A percentile compares a stretch with the other conserved stretches of the same genome.
phyloP scores from a whole-genome alignment of 495 filamentous ascomycete species.

The Talaromyces wortmannii region DNA sequence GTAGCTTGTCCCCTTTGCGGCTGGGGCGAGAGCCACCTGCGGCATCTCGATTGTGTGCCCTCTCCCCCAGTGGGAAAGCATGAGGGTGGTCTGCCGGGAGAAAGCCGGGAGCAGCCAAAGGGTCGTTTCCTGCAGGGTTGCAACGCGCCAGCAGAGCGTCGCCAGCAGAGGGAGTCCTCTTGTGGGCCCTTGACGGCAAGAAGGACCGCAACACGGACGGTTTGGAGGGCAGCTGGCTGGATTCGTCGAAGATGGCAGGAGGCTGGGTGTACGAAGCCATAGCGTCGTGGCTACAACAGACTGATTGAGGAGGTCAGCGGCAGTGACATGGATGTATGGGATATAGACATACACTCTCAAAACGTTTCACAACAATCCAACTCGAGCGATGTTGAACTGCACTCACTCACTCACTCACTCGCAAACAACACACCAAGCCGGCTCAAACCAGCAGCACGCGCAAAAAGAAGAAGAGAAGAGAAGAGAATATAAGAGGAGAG shows the following conservation, averaged over 20 bases:
- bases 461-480: constrained; percentile 12
- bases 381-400: too few species aligned
- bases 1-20: constrained; percentile 26
- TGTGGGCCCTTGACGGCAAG: constrained; percentile 33
- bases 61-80: constrained; percentile 25
- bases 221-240: constrained; percentile 26
- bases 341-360: constrained; percentile 4
- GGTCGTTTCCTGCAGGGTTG: constrained; percentile 8
- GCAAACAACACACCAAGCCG: background rate
- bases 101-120: constrained; percentile 11
- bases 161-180: constrained; percentile 33
- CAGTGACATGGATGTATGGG: too few species aligned
- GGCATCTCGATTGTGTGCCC: constrained; percentile 30
- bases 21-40: constrained; percentile 17
- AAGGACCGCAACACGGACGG: constrained; percentile 39
- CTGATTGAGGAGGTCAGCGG: background rate
- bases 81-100: constrained; percentile 21
- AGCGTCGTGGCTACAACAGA: constrained; percentile 19
- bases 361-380: too few species aligned
- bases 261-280: constrained; percentile 29
- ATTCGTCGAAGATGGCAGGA: constrained; percentile 41
- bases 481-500: constrained; percentile 14
- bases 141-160: constrained; percentile 13
- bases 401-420: background rate
- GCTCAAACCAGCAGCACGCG: constrained; percentile 12